Evolutionary conservation across 768 basidiomycete species (phyloP).

Genomic region (Baorangia bicolor): DNA sequence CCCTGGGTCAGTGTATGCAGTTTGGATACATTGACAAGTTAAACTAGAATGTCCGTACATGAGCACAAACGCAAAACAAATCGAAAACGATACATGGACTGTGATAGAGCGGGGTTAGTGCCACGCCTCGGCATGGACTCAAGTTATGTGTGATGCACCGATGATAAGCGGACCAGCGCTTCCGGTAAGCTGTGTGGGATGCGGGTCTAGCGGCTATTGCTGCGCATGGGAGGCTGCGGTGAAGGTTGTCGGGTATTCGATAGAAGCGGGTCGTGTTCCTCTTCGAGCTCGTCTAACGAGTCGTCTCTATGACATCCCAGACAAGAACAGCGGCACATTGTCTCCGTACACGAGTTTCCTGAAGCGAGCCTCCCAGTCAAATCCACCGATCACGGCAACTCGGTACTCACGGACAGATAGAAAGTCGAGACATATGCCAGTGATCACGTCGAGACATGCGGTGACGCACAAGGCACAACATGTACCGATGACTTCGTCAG

Average conservation of each 20-base stretch:
- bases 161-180: not conserved
- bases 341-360: conserved; percentile 28
- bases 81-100: not conserved
- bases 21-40: not conserved
- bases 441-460: conserved; percentile 22
- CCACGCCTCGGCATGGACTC: not conserved
- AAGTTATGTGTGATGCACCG: not conserved
- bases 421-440: conserved; percentile 26
- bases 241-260: conserved; percentile 19
- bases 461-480: conserved; percentile 19
- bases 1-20: not conserved
- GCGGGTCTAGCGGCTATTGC: not conserved
- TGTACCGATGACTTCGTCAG: conserved; percentile 18
- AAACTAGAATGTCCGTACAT: not conserved
- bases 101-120: not conserved
- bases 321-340: conserved; percentile 25
- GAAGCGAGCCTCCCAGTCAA: not conserved
- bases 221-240: conserved; percentile 27
- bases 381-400: not conserved
- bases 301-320: not conserved
- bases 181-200: not conserved
- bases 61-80: not conserved
- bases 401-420: conserved; percentile 20
- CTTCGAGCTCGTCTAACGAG: conserved; percentile 4
- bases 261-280: conserved; percentile 24